A percentile compares a stretch with the other conserved stretches of the same genome.
Conservation (phyloP, 208 protist species). For the Acanthamoeba polyphaga region DNA sequence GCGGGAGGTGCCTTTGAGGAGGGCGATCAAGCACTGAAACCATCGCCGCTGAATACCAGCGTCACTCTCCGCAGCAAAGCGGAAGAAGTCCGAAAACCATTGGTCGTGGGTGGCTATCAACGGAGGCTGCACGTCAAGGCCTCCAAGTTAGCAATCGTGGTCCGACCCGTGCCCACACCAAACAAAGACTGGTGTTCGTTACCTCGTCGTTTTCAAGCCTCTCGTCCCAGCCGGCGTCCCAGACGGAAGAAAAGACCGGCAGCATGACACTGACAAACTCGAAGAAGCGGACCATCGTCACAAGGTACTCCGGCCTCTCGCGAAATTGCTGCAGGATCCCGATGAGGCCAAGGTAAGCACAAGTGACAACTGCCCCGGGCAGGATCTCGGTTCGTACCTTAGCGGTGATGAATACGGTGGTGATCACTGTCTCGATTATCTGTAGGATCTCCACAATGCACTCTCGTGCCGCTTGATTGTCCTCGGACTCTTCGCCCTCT, state of each 20-base stretch:
- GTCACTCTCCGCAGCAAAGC: neutral
- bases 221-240: neutral
- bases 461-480: neutral
- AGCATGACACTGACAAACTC: conserved; percentile 5
- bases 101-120: neutral
- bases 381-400: neutral
- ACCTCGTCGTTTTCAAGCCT: neutral
- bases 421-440: neutral
- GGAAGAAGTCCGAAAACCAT: conserved; percentile 55
- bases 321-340: neutral
- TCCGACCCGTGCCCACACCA: no score
- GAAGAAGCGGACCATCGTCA: conserved; percentile 55
- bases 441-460: conserved; percentile 50
- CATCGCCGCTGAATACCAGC: neutral
- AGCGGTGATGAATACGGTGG: neutral
- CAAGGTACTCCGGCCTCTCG: neutral
- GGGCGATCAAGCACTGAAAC: conserved; percentile 38
- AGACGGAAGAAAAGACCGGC: neutral
- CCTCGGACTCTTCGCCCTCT: neutral
- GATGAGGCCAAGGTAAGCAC: no score
- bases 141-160: no score
- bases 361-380: no score
- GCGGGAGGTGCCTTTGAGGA: neutral
- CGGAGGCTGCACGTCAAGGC: neutral
- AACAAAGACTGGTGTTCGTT: no score